Conservation (phyloP, 176 grass and related monocot genomes). For the Oryza meridionalis region DNA sequence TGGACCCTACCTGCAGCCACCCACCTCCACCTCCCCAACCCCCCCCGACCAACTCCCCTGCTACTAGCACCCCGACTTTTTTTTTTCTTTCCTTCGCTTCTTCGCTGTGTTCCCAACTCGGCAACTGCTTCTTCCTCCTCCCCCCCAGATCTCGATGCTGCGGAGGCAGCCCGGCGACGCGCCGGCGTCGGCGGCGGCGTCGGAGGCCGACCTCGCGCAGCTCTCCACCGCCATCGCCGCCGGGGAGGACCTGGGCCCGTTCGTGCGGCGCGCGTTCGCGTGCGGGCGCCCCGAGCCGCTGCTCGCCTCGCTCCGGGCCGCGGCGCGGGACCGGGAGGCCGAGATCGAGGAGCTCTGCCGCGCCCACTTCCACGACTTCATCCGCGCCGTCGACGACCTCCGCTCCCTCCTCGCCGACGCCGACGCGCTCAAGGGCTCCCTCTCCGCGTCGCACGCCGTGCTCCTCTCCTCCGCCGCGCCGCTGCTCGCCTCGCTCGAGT, state of each 20-base stretch:
- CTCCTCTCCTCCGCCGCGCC: conserved; percentile 78
- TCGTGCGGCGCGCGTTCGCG: conserved; percentile 71
- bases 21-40: background rate
- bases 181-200: conserved; percentile 25
- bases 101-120: conserved; percentile 5
- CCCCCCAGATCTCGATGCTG: conserved; percentile 57
- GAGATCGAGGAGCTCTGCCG: conserved; percentile 92
- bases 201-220: conserved; percentile 58
- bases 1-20: conserved; percentile 40
- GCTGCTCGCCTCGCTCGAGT: conserved; percentile 78
- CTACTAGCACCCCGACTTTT: background rate
- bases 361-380: conserved; percentile 96
- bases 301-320: conserved; percentile 57
- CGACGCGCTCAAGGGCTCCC: conserved; percentile 80
- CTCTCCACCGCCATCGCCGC: conserved; percentile 74
- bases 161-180: conserved; percentile 53
- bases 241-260: conserved; percentile 81
- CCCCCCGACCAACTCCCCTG: background rate
- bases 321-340: conserved; percentile 58
- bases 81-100: background rate
- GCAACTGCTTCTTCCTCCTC: conserved; percentile 24
- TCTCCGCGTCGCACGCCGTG: conserved; percentile 67
- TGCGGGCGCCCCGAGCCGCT: conserved; percentile 70
- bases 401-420: conserved; percentile 94
- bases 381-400: conserved; percentile 91